These are phyloP conservation scores for Cyberlindnera maritima DNA, from an alignment of 805 yeast species.

Conservation along the genomic window DNA sequence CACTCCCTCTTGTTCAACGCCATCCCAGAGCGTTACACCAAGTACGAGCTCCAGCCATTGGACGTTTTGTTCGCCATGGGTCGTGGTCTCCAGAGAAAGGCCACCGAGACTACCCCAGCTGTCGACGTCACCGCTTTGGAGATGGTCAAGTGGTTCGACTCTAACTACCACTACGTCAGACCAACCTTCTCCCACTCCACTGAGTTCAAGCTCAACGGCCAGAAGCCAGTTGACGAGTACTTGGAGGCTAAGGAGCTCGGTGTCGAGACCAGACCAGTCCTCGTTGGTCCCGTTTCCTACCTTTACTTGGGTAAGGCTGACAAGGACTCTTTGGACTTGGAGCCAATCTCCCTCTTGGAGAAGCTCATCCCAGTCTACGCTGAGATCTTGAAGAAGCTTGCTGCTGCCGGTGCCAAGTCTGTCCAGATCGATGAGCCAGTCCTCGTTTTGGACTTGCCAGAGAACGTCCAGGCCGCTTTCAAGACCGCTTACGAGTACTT, in stretches of 20 bases:
- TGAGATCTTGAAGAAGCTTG: slow-evolving; percentile 82
- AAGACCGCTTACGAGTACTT: slow-evolving; percentile 82
- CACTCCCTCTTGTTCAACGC: slow-evolving; percentile 90
- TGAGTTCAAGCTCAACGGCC: slow-evolving; percentile 91
- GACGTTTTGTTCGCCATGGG: slow-evolving; percentile 99
- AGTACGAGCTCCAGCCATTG: slow-evolving; percentile 81
- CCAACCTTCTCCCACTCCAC: slow-evolving; percentile 97
- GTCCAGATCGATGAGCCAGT: slow-evolving; percentile 98
- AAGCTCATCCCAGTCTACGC: slow-evolving; percentile 92
- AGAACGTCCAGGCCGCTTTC: slow-evolving; percentile 79
- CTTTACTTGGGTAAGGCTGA: slow-evolving; percentile 96
- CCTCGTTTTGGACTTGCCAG: slow-evolving; percentile 90
- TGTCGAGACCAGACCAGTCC: slow-evolving; percentile 94
- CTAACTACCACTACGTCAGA: slow-evolving; percentile 99
- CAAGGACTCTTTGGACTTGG: slow-evolving; percentile 93
- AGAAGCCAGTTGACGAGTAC: slow-evolving; percentile 96
- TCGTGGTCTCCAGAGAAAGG: slow-evolving; percentile 98
- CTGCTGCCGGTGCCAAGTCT: slow-evolving; percentile 90
- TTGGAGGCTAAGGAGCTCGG: slow-evolving; percentile 97
- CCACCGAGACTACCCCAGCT: slow-evolving; percentile 80
- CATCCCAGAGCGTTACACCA: slow-evolving; percentile 94
- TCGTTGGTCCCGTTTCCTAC: slow-evolving; percentile 96
- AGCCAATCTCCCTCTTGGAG: slow-evolving; percentile 85
- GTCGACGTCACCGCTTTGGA: slow-evolving; percentile 98
- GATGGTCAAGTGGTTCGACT: slow-evolving; percentile 99